Evolutionary conservation across 495 filamentous ascomycete species (phyloP).

Genomic region (Melanomma pulvis-pyrius): DNA sequence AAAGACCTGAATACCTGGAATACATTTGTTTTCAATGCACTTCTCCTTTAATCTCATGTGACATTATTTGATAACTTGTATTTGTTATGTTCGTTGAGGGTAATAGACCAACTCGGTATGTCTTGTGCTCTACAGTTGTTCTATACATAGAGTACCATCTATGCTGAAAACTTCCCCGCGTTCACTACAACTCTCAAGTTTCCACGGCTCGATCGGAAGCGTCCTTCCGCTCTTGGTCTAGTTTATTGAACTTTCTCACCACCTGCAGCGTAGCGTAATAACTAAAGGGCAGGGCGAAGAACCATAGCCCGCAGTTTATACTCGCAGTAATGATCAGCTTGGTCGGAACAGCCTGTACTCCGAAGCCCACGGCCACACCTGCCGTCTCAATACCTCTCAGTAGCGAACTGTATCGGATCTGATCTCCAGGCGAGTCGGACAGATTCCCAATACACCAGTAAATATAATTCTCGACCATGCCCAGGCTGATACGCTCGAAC

Average conservation of each 20-base stretch:
- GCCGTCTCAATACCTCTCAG: conserved; percentile 51
- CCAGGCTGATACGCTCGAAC: conserved; percentile 47
- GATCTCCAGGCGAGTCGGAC: conserved; percentile 49
- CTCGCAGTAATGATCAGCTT: conserved; percentile 48
- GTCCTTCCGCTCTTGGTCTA: background rate
- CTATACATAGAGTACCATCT: too few species aligned
- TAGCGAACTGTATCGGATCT: conserved; percentile 51
- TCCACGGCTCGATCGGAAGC: background rate
- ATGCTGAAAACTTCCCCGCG: too few species aligned
- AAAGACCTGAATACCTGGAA: background rate
- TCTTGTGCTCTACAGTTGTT: background rate
- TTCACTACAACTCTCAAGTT: too few species aligned
- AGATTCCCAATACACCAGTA: conserved; percentile 53
- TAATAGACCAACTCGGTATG: background rate
- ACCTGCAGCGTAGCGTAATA: conserved; percentile 51
- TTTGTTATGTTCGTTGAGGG: background rate
- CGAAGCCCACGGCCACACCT: conserved; percentile 49
- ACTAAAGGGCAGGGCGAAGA: conserved; percentile 49
- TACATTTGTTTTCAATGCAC: background rate
- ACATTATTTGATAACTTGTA: background rate
- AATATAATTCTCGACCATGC: conserved; percentile 53
- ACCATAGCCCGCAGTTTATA: conserved; percentile 51
- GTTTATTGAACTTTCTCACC: conserved; percentile 42
- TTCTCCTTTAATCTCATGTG: background rate
- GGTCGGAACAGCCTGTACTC: conserved; percentile 51